phyloP scores from a whole-genome alignment of 2,329 filamentous ascomycete species.

The Sclerotinia borealis region DNA sequence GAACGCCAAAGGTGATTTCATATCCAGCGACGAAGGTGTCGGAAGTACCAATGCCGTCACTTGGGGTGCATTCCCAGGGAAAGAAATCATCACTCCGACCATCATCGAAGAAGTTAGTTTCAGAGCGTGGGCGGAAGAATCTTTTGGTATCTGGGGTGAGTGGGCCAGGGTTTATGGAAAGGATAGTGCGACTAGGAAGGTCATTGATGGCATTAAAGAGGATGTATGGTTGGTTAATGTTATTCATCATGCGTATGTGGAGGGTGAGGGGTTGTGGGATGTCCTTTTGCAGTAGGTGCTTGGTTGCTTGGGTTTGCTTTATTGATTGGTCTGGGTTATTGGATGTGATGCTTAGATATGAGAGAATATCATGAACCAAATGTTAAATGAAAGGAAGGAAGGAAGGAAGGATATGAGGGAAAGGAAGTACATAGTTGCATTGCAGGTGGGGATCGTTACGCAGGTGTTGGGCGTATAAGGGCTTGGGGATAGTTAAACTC shows the following conservation, averaged over 20 bases:
- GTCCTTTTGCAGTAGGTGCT: conserved; percentile 41
- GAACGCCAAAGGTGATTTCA: conserved; percentile 71
- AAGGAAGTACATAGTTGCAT: not conserved
- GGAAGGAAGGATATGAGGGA: not conserved
- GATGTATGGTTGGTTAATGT: conserved; percentile 88
- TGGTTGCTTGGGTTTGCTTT: not conserved
- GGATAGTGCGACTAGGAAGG: conserved; percentile 61
- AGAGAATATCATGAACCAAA: not conserved
- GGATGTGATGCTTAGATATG: not conserved
- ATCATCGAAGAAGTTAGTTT: conserved; percentile 97
- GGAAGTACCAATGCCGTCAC: conserved; percentile 84
- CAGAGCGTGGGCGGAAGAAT: conserved; percentile 89
- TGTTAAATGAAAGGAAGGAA: not conserved
- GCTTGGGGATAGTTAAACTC: too few species aligned
- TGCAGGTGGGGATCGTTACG: too few species aligned
- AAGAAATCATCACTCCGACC: conserved; percentile 92
- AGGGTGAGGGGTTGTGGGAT: conserved; percentile 67
- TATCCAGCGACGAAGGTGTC: conserved; percentile 51
- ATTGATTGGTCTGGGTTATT: too few species aligned
- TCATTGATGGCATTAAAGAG: conserved; percentile 61
- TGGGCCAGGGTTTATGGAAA: conserved; percentile 79
- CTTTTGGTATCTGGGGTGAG: conserved; percentile 90
- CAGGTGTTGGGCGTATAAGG: too few species aligned
- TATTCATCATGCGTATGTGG: conserved; percentile 73
- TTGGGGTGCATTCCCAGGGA: conserved; percentile 91